phyloP scores from a whole-genome alignment of 1,139 yeast genomes.

The Candida tunisiensis region DNA sequence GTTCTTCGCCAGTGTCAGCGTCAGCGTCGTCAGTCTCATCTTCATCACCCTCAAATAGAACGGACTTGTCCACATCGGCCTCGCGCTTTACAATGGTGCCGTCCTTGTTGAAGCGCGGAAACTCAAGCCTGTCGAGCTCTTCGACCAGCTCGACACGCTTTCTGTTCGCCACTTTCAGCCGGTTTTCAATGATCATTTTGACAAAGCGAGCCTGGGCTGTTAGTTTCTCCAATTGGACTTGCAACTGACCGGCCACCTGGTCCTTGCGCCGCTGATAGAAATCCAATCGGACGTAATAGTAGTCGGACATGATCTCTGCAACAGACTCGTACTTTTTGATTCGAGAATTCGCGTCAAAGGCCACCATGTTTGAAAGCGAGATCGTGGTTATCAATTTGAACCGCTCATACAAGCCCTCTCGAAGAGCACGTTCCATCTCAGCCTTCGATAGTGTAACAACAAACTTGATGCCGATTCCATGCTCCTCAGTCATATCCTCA shows the following conservation, averaged over 20 bases:
- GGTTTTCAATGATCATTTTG: constrained; percentile 69
- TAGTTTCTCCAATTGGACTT: constrained; percentile 57
- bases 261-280: constrained; percentile 88
- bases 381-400: constrained; percentile 62
- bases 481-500: constrained; percentile 91
- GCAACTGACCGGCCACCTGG: constrained; percentile 47
- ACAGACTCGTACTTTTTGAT: constrained; percentile 67
- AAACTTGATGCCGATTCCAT: constrained; percentile 65
- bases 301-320: constrained; percentile 67
- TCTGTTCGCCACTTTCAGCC: constrained; percentile 56
- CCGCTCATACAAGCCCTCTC: constrained; percentile 64
- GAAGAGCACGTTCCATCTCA: constrained; percentile 68
- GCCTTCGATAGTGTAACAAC: constrained; percentile 55
- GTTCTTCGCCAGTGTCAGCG: constrained; percentile 19
- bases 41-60: constrained; percentile 14
- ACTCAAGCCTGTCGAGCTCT: constrained; percentile 44
- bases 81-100: constrained; percentile 31
- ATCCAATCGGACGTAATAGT: constrained; percentile 73
- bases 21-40: constrained; percentile 19
- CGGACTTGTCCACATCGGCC: constrained; percentile 20
- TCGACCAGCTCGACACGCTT: constrained; percentile 48
- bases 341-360: constrained; percentile 85
- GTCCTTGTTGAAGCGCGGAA: constrained; percentile 59
- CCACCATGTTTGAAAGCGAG: constrained; percentile 79
- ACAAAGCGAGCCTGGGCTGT: constrained; percentile 83